Evolutionary conservation across 2,329 filamentous ascomycete species (phyloP).

Genomic region (Chaetomiaceae sp.): DNA sequence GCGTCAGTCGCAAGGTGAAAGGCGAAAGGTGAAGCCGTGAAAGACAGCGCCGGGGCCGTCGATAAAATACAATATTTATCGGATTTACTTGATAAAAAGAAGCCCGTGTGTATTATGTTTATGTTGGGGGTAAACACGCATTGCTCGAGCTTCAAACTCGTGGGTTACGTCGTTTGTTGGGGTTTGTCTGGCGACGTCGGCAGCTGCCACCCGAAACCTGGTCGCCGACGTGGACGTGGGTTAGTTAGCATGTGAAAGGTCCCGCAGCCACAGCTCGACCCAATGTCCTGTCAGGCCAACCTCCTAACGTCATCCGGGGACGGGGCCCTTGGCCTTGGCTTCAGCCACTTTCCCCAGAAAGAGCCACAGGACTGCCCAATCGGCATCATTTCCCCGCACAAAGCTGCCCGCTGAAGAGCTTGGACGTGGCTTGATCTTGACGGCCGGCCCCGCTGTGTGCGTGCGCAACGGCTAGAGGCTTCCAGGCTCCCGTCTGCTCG

Average conservation of each 20-base stretch:
- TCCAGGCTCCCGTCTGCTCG: no score
- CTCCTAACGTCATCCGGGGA: constrained; percentile 17
- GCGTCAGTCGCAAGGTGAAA: no score
- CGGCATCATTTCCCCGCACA: constrained; percentile 7
- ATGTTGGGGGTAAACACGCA: no score
- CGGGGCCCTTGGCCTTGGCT: neutral
- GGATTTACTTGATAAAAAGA: no score
- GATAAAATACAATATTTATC: no score
- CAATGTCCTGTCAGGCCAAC: no score
- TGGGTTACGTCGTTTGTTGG: neutral
- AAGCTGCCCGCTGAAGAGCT: no score
- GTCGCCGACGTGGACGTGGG: no score
- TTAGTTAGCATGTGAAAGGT: constrained; percentile 26
- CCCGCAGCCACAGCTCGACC: constrained; percentile 22
- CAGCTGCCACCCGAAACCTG: constrained; percentile 3
- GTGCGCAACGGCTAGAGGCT: neutral
- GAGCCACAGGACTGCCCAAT: constrained; percentile 1
- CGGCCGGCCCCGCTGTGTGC: neutral
- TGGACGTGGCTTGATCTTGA: neutral
- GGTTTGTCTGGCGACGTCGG: neutral
- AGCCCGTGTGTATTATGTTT: no score
- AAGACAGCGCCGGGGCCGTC: no score
- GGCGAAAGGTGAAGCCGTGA: no score
- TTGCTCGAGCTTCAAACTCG: no score
- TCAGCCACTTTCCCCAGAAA: constrained; percentile 11